phyloP scores from a whole-genome alignment of 179 eudicot species.

The Beta lomatogona region DNA sequence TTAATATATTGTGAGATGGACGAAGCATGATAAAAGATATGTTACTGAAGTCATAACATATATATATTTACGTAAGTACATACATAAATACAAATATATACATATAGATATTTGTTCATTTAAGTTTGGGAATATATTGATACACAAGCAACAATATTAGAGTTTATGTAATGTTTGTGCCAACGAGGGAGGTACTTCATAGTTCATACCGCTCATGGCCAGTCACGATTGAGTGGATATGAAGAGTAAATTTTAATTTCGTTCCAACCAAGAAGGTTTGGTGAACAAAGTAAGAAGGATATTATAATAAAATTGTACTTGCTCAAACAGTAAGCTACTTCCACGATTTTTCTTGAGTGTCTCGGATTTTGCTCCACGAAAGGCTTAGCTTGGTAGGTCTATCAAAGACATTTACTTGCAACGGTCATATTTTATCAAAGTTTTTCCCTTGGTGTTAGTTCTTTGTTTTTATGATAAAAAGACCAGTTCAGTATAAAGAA shows the following conservation, averaged over 20 bases:
- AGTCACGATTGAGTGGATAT: background rate
- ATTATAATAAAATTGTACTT: background rate
- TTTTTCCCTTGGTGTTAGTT: slow-evolving; percentile 3
- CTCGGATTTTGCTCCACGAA: slow-evolving; percentile 17
- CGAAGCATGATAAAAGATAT: too few species aligned
- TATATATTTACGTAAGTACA: too few species aligned
- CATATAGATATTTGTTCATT: too few species aligned
- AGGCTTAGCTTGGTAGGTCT: background rate
- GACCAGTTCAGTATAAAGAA: too few species aligned
- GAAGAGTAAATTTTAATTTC: background rate
- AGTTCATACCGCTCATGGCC: too few species aligned
- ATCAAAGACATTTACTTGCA: slow-evolving; percentile 15
- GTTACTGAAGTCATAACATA: too few species aligned
- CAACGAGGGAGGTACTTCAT: too few species aligned
- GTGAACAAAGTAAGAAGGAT: background rate
- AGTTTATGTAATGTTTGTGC: too few species aligned
- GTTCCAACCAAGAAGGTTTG: background rate
- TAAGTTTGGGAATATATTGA: too few species aligned
- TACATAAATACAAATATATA: too few species aligned
- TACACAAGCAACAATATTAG: too few species aligned
- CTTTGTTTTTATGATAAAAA: background rate
- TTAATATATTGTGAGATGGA: too few species aligned
- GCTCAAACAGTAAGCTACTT: slow-evolving; percentile 22
- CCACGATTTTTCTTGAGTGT: slow-evolving; percentile 12
- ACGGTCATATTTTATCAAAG: slow-evolving; percentile 24